Percentiles rank a stretch among this genome's conserved stretches.
These are phyloP conservation scores for Tolypocladium album DNA, from an alignment of 2,329 filamentous ascomycete species.

Conservation along the genomic window DNA sequence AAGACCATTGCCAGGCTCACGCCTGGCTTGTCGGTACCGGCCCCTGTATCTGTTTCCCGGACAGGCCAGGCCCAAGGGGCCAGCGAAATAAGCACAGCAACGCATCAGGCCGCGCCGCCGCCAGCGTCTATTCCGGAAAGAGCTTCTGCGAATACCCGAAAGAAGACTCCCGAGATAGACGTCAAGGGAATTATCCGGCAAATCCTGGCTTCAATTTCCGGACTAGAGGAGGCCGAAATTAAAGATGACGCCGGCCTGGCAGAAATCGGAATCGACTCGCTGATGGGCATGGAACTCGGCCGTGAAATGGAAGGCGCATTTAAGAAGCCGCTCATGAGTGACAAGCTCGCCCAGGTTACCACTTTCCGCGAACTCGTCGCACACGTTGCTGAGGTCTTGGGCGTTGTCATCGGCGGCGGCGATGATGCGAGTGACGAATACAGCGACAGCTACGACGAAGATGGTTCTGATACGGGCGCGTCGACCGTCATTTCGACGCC, in stretches of 20 bases:
- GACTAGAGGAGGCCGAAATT: background rate
- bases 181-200: background rate
- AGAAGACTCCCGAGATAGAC: background rate
- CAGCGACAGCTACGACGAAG: background rate
- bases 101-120: background rate
- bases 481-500: background rate
- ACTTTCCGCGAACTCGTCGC: background rate
- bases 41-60: background rate
- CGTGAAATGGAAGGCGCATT: background rate
- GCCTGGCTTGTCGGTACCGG: background rate
- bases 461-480: background rate
- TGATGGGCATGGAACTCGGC: background rate
- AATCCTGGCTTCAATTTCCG: background rate
- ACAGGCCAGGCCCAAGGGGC: background rate
- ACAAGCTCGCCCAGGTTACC: background rate
- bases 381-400: background rate
- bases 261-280: background rate
- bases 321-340: background rate
- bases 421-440: background rate
- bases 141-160: background rate
- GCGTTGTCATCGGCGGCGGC: background rate
- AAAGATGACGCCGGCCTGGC: background rate
- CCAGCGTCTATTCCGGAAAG: background rate
- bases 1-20: background rate
- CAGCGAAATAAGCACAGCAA: background rate